Percentiles rank a stretch among this genome's conserved stretches.
These are phyloP conservation scores for Tetrahymena elliotti DNA, from an alignment of 73 alveolate species.

Conservation along the genomic window DNA sequence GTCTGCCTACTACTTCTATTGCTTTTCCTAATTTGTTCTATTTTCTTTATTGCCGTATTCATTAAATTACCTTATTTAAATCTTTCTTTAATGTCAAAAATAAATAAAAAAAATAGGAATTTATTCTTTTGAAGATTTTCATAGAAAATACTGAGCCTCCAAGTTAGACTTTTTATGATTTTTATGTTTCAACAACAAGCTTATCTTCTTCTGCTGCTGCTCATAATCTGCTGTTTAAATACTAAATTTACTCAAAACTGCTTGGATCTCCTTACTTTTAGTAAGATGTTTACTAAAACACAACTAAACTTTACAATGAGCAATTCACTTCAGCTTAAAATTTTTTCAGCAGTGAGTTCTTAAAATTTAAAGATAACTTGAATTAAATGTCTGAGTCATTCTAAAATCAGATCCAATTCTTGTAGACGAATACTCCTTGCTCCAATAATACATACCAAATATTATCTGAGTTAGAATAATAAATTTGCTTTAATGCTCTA, in stretches of 20 bases:
- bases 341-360: not conserved
- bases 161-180: not conserved
- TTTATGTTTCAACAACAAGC: not conserved
- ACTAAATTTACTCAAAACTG: not conserved
- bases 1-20: not conserved
- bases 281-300: not conserved
- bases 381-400: not conserved
- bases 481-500: not conserved
- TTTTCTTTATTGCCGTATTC: not conserved
- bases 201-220: not conserved
- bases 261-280: not conserved
- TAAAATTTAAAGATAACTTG: not conserved
- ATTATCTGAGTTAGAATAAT: not conserved
- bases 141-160: not conserved
- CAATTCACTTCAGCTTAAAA: not conserved
- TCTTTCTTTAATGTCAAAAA: not conserved
- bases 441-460: not conserved
- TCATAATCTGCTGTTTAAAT: not conserved
- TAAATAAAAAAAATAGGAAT: not conserved
- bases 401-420: not conserved
- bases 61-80: no score
- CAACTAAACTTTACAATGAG: not conserved
- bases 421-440: not conserved
- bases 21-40: not conserved
- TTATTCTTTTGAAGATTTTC: not conserved